A percentile compares a stretch with the other conserved stretches of the same genome.
phyloP scores from a whole-genome alignment of 2,329 filamentous ascomycete species.

The Hypoxylon sp. region DNA sequence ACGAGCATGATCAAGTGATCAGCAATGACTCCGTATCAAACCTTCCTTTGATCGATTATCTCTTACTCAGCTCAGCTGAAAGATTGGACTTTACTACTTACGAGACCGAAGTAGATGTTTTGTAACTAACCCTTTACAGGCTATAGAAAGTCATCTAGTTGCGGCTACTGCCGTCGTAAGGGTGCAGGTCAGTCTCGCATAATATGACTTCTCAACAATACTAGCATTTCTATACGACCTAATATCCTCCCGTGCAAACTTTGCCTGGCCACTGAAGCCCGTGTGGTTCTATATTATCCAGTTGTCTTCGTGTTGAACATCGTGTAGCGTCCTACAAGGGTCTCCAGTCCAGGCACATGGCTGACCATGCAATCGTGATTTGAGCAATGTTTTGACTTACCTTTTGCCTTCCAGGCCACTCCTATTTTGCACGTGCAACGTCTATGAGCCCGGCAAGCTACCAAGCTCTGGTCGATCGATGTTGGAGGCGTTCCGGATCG shows the following conservation, averaged over 20 bases:
- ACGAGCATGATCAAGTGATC: constrained; percentile 42
- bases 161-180: constrained; percentile 67
- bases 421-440: constrained; percentile 77
- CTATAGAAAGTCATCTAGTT: constrained; percentile 67
- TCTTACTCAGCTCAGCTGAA: constrained; percentile 38
- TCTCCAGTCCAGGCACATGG: constrained; percentile 42
- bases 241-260: constrained; percentile 16
- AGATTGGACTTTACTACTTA: constrained; percentile 6
- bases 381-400: constrained; percentile 51
- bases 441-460: constrained; percentile 77
- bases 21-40: constrained; percentile 8
- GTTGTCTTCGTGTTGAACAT: constrained; percentile 33
- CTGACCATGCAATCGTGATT: constrained; percentile 43
- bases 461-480: constrained; percentile 79
- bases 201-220: constrained; percentile 56
- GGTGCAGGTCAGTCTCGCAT: constrained; percentile 66
- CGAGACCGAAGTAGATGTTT: constrained; percentile 28
- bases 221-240: constrained; percentile 32
- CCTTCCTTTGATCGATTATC: constrained; percentile 19
- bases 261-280: constrained; percentile 28
- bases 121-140: constrained; percentile 56
- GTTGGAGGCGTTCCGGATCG: constrained; percentile 81
- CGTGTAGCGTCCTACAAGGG: constrained; percentile 41
- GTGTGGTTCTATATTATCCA: constrained; percentile 37
- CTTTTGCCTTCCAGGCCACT: constrained; percentile 69